Base-by-base conservation (phyloP, 371 early-diverging fungal species). In the Rhizopus delemar region DNA sequence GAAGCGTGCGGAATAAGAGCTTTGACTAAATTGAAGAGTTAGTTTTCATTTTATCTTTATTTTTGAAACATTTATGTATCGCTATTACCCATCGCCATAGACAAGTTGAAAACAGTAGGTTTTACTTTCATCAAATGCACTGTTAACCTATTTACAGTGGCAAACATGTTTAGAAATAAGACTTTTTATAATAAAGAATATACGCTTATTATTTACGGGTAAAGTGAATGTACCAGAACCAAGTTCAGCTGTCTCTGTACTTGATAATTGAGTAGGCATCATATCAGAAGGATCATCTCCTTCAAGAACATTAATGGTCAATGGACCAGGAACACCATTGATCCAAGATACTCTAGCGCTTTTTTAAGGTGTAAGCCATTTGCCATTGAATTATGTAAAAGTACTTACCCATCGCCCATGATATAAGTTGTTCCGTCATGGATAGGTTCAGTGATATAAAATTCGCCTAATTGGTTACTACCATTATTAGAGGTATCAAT, bases 81-180 rank as follows among this genome's bases (percentile, higher is more conserved):
- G 22, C 2, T 22, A 22, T 22, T 22, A 22, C 22, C 22, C 22
- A 22, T 22, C 22, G 22, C 22, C 22, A 2, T 38, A 62, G 15
- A 46, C 46, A 22, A 52, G 51, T 39, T 62, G 28, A 39, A 56
- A 57, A 39, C 57, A 51, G 46, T 62, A 62, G 5, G 32, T 45
- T 8, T 43, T 49, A 38, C 22, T 43, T 34, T 36, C 41, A 31
- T 43, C 32, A 31, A 62, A 38, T 16, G 8, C n/a, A 5, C 8
- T 4, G 12, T 49, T 51, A 8, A 57, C 51, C 61, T 61, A 50
- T 11, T 50, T 31, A 49, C 22, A 35, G 15, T 48, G 0, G 31
- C 12, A 41, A 15, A 13, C 15, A 33, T n/a, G 4, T 33, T 46
- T 35, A 36, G 16, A n/a, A 28, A 35, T 12, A 41, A 12, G 13